Base-by-base conservation (phyloP, 1,284 basidiomycete species). In the Erythrobasidium hasegawianum region DNA sequence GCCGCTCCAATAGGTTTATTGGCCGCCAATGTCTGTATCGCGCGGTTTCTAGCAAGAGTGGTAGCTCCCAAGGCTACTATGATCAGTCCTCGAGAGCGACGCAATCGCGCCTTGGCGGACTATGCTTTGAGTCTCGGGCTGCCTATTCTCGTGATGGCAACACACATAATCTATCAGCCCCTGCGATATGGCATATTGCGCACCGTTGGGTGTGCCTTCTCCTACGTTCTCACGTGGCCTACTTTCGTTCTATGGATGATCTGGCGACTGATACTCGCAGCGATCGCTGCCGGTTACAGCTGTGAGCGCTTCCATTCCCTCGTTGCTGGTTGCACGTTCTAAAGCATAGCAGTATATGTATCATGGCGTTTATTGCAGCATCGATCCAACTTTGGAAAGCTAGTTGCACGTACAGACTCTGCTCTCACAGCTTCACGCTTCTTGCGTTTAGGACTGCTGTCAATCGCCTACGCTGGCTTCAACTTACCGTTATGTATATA, bases 1-100 rank as follows among this genome's bases (percentile, higher is more conserved):
- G 68, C 55, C 4, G 61, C 57, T 5, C 47, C 52, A 16, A 76
- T 83, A 0, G 87, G 83, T 0, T 73, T 88, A 2, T 81, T 85
- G 11, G 83, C 82, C 1, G 81, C 83, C 39, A 83, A 82, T 62
- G 73, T 88, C 13, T 86, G 84, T 67, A 82, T 83, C 72, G 81
- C 80, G 60, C 80, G 81, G 5, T 79, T 82, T 9, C 76, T 84
- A 5, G 82, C 81, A 68, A 75, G 79, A 47, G 82, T 84, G 50
- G 79, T 82, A 0, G 73, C 74, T 1, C 75, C 77, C 0, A 68
- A 71, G 8, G 61, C 71, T 0, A 70, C 73, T 13, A 57, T 68
- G 1, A 57, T 71, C 8, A 73, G 65, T 0, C 62, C 68, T 1
- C 39, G 24, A 69, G 72, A 64, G 49, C 78, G 66, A 64, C 75